Evolutionary conservation across 805 yeast genomes (phyloP).

Genomic region (Cyberlindnera xylosilytica): DNA sequence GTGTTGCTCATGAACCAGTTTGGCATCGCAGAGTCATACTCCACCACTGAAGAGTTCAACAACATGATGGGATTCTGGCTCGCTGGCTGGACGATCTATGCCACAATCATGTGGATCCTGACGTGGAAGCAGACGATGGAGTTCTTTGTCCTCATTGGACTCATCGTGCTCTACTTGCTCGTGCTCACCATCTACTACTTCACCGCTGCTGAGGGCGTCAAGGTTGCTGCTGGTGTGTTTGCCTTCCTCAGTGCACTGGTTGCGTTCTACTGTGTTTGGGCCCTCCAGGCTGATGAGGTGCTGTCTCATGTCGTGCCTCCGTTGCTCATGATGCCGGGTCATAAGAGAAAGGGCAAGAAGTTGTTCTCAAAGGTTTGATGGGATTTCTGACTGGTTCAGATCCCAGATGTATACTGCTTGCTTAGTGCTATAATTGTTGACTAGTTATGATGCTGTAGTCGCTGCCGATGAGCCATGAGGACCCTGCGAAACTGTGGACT

Average conservation of each 20-base stretch:
- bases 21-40: slow-evolving; percentile 39
- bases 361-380: not conserved
- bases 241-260: slow-evolving; percentile 40
- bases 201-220: slow-evolving; percentile 31
- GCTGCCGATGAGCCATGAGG: too few species aligned
- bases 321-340: slow-evolving; percentile 15
- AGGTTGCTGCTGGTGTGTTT: slow-evolving; percentile 47
- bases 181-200: slow-evolving; percentile 44
- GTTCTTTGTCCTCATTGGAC: slow-evolving; percentile 32
- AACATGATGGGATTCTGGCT: slow-evolving; percentile 48
- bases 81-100: slow-evolving; percentile 50
- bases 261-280: slow-evolving; percentile 47
- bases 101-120: slow-evolving; percentile 42
- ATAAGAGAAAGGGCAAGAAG: slow-evolving; percentile 1
- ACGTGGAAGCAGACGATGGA: slow-evolving; percentile 50
- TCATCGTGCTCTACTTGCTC: slow-evolving; percentile 23
- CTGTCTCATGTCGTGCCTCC: slow-evolving; percentile 15
- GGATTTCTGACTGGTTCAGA: too few species aligned
- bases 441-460: too few species aligned
- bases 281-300: slow-evolving; percentile 35
- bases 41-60: slow-evolving; percentile 33
- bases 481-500: too few species aligned
- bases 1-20: slow-evolving; percentile 43
- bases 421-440: too few species aligned
- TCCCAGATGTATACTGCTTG: not conserved